Percentiles rank a stretch among this genome's conserved stretches.
Evolutionary conservation across 768 basidiomycete genomes (phyloP).

Genomic region (Cytidiella melzeri): DNA sequence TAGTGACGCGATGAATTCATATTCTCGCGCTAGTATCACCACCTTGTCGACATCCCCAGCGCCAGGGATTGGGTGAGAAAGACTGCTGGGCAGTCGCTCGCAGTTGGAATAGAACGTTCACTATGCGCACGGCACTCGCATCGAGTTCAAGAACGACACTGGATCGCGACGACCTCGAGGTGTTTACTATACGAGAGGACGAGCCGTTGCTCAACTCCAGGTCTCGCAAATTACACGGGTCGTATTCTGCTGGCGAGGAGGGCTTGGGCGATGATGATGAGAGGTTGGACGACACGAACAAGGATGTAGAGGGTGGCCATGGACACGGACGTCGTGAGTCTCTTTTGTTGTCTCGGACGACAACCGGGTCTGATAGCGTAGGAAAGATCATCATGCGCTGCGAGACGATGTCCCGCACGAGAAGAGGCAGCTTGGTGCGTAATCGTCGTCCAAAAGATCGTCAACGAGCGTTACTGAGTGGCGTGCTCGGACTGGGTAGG

Average conservation of each 20-base stretch:
- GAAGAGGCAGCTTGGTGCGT: slow-evolving; percentile 47
- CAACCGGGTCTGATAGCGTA: not conserved
- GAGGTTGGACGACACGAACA: not conserved
- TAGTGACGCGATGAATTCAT: not conserved
- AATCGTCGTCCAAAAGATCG: not conserved
- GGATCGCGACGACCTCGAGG: not conserved
- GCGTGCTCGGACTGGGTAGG: slow-evolving; percentile 3
- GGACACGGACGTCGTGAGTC: not conserved
- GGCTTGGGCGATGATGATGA: no score
- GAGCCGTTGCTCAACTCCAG: not conserved
- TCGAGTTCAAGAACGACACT: no score
- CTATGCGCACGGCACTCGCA: no score
- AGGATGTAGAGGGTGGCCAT: not conserved
- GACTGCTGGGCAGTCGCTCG: not conserved
- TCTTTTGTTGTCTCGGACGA: not conserved
- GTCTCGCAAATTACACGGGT: not conserved
- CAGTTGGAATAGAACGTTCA: not conserved
- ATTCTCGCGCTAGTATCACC: not conserved
- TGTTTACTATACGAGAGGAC: not conserved
- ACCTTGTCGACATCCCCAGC: not conserved
- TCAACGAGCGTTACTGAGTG: not conserved
- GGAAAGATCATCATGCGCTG: not conserved
- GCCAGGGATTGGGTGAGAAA: not conserved
- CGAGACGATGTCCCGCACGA: slow-evolving; percentile 42
- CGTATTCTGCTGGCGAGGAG: no score